Evolutionary conservation across 2,329 filamentous ascomycete genomes (phyloP), one percentile per base, ranked within the genome.

Genomic region (Ophiocordyceps sinensis): DNA sequence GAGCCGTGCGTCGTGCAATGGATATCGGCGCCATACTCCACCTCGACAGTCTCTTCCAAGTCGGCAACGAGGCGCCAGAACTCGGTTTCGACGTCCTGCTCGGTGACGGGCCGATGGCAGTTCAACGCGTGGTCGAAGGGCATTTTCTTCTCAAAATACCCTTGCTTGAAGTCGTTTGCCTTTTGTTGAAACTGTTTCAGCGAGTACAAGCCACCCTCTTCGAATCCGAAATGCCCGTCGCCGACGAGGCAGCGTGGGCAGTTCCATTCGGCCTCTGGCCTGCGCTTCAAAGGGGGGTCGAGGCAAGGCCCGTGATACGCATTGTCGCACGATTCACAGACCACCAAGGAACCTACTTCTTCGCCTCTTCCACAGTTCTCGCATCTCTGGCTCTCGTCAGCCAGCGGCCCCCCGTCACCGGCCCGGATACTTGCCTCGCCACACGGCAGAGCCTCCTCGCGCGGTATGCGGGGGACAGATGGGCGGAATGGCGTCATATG

Each of bases 1-100:
- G 89, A 96, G 9, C 91, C 91, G 55, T 98, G 91, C 0, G 91
- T 98, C 0, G 91, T 96, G 40, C 88, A 95, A 59, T 98, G 91
- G 41, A 98, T 95, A 53, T 98, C 91, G 10, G 91, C 91, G 32
- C 91, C 91, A 53, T 98, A 98, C 56, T 98, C 91, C 2, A 98
- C 91, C 59, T 96, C 91, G 1, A 96, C 88, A 0, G 87, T 93
- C 60, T 96, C 91, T 46, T 93, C 89, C 39, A 95, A 72, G 53
- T 88, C 93, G 38, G 91, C 85, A 1, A 96, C 91, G 9, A 96
- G 72, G 51, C 86, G 77, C 91, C 91, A 98, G 59, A 98, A 98
- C 56, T 98, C 91, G 17, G 79, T 79, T 62, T 98, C 91, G 4
- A 98, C 85, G 49, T 96, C 91, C 47, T 96, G 88, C 57, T 98